Evolutionary conservation across 2,329 filamentous ascomycete species (phyloP).

Genomic region (Claviceps fusiformis): DNA sequence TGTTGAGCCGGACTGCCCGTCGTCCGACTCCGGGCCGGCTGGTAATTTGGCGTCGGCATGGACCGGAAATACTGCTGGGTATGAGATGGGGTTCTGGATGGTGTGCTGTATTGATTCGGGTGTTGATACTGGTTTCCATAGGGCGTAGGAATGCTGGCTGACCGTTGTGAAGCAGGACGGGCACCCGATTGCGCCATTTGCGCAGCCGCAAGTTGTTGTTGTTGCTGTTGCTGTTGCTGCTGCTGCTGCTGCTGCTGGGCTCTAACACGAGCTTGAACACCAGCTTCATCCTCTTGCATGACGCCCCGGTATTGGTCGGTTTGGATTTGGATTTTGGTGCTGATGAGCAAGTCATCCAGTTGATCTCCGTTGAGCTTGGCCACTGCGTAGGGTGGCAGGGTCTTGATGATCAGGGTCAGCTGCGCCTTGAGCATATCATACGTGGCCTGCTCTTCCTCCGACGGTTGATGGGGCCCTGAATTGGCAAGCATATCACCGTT

Average conservation of each 20-base stretch:
- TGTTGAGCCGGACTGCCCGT: conserved; percentile 17
- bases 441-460: conserved; percentile 43
- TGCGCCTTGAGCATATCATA: conserved; percentile 68
- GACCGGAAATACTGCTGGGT: conserved; percentile 32
- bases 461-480: conserved; percentile 53
- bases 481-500: conserved; percentile 55
- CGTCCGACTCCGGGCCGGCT: conserved; percentile 23
- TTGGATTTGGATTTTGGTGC: conserved; percentile 61
- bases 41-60: conserved; percentile 26
- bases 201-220: conserved; percentile 1
- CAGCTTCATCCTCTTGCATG: conserved; percentile 70
- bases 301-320: conserved; percentile 62
- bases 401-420: conserved; percentile 58
- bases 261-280: conserved; percentile 35
- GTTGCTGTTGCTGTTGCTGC: conserved; percentile 10
- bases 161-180: conserved; percentile 21
- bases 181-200: conserved; percentile 16
- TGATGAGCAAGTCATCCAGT: conserved; percentile 70
- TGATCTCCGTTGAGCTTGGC: conserved; percentile 78
- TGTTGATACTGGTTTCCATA: conserved; percentile 31
- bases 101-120: conserved; percentile 32
- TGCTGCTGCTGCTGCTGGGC: conserved; percentile 22
- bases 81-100: conserved; percentile 29
- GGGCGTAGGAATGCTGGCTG: conserved; percentile 25
- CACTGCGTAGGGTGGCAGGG: conserved; percentile 71